phyloP scores from a whole-genome alignment of 345 rosid genomes.

The Pugionium cornutum region DNA sequence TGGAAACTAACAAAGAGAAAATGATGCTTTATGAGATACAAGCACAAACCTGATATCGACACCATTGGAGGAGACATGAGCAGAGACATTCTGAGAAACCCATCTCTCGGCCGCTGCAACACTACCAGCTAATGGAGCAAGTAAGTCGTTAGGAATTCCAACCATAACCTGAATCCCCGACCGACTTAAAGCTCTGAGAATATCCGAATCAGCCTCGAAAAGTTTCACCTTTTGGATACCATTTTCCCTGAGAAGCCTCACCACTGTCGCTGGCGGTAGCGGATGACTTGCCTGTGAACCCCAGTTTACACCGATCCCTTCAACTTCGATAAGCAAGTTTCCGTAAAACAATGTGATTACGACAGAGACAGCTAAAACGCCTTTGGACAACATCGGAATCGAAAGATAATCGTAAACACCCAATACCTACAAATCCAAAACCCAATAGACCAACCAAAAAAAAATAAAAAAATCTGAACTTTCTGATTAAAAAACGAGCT shows the following conservation, averaged over 20 bases:
- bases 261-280: slow-evolving; percentile 57
- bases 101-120: slow-evolving; percentile 66
- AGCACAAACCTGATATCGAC: slow-evolving; percentile 66
- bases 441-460: no score
- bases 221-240: slow-evolving; percentile 70
- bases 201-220: slow-evolving; percentile 62
- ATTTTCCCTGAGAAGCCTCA: slow-evolving; percentile 55
- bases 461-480: slow-evolving; percentile 2
- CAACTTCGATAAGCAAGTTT: slow-evolving; percentile 22
- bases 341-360: slow-evolving; percentile 26
- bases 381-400: slow-evolving; percentile 34
- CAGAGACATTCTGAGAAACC: slow-evolving; percentile 69
- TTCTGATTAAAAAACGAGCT: slow-evolving; percentile 12
- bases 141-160: slow-evolving; percentile 79
- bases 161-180: slow-evolving; percentile 77
- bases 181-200: slow-evolving; percentile 51
- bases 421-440: not conserved
- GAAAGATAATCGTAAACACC: not conserved
- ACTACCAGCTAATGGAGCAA: slow-evolving; percentile 49
- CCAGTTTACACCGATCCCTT: slow-evolving; percentile 70
- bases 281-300: slow-evolving; percentile 67
- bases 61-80: slow-evolving; percentile 53
- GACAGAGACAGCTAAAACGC: slow-evolving; percentile 19
- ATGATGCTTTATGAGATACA: not conserved
- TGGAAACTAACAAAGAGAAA: no score